Conservation (phyloP, 768 basidiomycete genomes). For the Suillus ampliporus region DNA sequence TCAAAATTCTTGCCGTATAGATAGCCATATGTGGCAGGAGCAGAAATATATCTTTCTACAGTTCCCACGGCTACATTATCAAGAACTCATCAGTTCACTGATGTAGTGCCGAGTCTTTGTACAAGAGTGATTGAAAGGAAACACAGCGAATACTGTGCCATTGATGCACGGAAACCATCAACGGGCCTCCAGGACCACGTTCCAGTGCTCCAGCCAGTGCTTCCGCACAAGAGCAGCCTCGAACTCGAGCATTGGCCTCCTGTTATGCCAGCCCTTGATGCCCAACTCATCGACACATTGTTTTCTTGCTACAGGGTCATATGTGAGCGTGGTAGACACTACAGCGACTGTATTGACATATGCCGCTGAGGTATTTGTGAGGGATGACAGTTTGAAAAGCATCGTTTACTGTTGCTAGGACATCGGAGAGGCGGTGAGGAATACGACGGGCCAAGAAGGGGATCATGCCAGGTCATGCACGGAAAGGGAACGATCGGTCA, state of each 20-base stretch:
- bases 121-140: neutral
- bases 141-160: too few species aligned
- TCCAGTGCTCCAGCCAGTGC: conserved; percentile 55
- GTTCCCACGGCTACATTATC: too few species aligned
- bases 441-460: conserved; percentile 47
- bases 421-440: conserved; percentile 41
- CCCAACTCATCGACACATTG: conserved; percentile 30
- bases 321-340: conserved; percentile 15
- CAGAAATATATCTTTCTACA: too few species aligned
- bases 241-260: conserved; percentile 53
- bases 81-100: too few species aligned
- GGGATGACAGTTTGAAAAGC: conserved; percentile 36
- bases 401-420: conserved; percentile 41
- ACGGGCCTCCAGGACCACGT: conserved; percentile 17
- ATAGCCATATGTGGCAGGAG: too few species aligned
- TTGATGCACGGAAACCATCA: neutral
- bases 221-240: conserved; percentile 56
- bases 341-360: conserved; percentile 27
- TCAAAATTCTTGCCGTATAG: too few species aligned
- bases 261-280: conserved; percentile 48
- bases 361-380: conserved; percentile 47
- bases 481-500: conserved; percentile 45
- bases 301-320: conserved; percentile 20
- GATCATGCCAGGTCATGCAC: conserved; percentile 65
- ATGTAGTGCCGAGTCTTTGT: neutral